Evolutionary conservation across 306 rosid genomes (phyloP).

Genomic region (Malus asiatica): DNA sequence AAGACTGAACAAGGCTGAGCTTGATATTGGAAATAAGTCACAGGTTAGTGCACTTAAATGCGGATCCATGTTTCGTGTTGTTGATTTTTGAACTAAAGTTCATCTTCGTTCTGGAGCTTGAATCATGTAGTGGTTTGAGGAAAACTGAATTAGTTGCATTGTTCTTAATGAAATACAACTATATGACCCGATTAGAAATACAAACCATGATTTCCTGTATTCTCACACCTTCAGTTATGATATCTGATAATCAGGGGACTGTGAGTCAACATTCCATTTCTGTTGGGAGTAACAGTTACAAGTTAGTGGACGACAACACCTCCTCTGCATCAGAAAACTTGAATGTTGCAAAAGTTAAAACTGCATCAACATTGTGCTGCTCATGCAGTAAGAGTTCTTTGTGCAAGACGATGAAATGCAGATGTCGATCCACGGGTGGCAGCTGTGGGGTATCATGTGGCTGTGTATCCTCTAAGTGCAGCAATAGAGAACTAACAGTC

Average conservation of each 20-base stretch:
- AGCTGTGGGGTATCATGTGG: conserved; percentile 79
- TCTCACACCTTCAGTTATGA: conserved; percentile 8
- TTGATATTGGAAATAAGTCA: conserved; percentile 23
- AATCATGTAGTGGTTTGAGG: not conserved
- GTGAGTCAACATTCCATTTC: conserved; percentile 32
- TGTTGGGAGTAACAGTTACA: conserved; percentile 29
- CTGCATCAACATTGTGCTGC: conserved; percentile 51
- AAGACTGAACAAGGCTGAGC: conserved; percentile 44
- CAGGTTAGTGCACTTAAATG: conserved; percentile 47
- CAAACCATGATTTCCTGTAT: not conserved
- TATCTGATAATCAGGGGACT: conserved; percentile 34
- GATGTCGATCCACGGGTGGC: conserved; percentile 71
- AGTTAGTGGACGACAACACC: conserved; percentile 15
- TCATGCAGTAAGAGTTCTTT: conserved; percentile 69
- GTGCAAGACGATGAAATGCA: conserved; percentile 85
- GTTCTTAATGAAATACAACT: not conserved
- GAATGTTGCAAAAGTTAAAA: conserved; percentile 24
- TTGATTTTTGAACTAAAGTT: not conserved
- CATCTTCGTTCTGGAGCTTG: not conserved
- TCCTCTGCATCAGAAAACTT: conserved; percentile 35
- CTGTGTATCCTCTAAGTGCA: conserved; percentile 59
- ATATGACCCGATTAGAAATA: not conserved
- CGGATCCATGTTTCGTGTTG: not conserved
- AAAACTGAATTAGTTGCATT: not conserved
- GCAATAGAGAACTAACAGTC: conserved; percentile 47